Evolutionary conservation across 2,329 filamentous ascomycete genomes (phyloP).

Genomic region (Aspergillus hiratsukae): DNA sequence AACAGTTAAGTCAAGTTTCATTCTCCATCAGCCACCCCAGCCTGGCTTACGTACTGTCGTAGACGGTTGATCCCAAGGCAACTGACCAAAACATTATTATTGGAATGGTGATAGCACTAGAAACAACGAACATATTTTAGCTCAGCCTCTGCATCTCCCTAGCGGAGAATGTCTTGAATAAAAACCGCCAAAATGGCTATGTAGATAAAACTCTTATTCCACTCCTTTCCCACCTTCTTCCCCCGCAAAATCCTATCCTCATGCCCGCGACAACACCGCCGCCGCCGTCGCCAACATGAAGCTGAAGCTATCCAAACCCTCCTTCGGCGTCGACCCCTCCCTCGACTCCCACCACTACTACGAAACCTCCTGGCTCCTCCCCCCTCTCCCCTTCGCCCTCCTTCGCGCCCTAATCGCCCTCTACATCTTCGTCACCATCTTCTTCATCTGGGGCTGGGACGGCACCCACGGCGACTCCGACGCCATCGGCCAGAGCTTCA

Average conservation of each 20-base stretch:
- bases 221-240: not conserved
- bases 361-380: slow-evolving; percentile 76
- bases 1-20: too few relatives aligned
- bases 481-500: slow-evolving; percentile 58
- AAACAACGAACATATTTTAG: not conserved
- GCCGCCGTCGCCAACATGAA: not conserved
- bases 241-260: not conserved
- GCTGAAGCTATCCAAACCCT: slow-evolving; percentile 17
- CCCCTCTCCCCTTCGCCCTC: slow-evolving; percentile 58
- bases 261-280: not conserved
- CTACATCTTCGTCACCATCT: slow-evolving; percentile 66
- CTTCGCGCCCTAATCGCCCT: slow-evolving; percentile 45
- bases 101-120: too few relatives aligned
- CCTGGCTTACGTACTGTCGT: not conserved
- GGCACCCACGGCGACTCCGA: slow-evolving; percentile 51
- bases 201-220: not conserved
- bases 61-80: not conserved
- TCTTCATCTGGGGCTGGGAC: slow-evolving; percentile 65
- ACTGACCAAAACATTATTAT: not conserved
- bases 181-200: not conserved
- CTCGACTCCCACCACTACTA: slow-evolving; percentile 57
- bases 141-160: not conserved
- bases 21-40: too few relatives aligned
- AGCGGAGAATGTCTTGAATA: not conserved
- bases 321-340: slow-evolving; percentile 29